phyloP scores from a whole-genome alignment of 1,139 yeast genomes.

The Geotrichum australiense region DNA sequence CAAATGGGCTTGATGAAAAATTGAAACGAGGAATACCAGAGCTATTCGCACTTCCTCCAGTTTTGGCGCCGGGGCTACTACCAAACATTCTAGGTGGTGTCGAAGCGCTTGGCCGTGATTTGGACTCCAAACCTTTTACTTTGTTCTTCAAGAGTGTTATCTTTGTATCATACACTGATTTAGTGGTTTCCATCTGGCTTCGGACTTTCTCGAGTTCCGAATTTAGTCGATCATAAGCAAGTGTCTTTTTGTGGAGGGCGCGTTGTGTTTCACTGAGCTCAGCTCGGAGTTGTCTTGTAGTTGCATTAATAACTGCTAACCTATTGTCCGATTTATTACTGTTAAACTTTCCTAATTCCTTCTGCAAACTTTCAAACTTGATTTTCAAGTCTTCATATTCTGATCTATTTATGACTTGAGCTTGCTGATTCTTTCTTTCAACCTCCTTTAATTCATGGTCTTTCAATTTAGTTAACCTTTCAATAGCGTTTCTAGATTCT shows the following conservation, averaged over 20 bases:
- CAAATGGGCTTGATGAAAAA: constrained; percentile 10
- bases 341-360: constrained; percentile 9
- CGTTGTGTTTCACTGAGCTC: constrained; percentile 21
- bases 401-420: constrained; percentile 9
- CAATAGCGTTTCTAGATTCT: constrained; percentile 10
- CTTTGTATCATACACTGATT: constrained; percentile 22
- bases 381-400: constrained; percentile 12
- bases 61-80: constrained; percentile 1
- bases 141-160: constrained; percentile 20
- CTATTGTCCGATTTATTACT: not conserved
- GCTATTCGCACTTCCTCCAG: not conserved
- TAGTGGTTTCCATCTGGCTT: constrained; percentile 20
- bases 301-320: not conserved
- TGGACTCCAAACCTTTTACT: constrained; percentile 15
- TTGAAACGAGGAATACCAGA: not conserved
- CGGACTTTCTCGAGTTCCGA: constrained; percentile 21
- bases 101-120: constrained; percentile 1
- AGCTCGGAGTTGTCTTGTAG: constrained; percentile 13
- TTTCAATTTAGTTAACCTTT: constrained; percentile 10
- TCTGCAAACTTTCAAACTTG: constrained; percentile 5
- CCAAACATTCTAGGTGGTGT: not conserved
- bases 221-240: constrained; percentile 19
- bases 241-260: constrained; percentile 19
- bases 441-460: constrained; percentile 14
- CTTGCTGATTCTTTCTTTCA: constrained; percentile 8